Conservation (phyloP, 2,329 filamentous ascomycete species). For the Aspergillus arachidicola region DNA sequence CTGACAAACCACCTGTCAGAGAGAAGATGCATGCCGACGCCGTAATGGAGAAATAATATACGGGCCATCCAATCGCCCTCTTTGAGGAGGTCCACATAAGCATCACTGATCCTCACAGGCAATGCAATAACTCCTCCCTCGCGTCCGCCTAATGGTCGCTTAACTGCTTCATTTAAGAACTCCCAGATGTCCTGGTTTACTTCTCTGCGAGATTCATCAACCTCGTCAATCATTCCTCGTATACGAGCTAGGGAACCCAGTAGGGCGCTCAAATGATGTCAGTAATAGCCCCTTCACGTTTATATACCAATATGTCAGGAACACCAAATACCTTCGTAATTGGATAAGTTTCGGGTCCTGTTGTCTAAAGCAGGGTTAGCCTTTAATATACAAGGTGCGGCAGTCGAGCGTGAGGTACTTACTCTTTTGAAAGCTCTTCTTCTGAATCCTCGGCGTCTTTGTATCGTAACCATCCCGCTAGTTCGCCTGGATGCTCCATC, state of each 20-base stretch:
- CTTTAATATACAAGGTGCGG: background rate
- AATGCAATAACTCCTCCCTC: constrained; percentile 35
- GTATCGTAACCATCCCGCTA: constrained; percentile 30
- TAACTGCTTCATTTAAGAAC: constrained; percentile 27
- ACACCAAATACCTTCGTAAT: constrained; percentile 17
- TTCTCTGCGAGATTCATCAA: constrained; percentile 15
- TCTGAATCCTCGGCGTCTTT: constrained; percentile 13
- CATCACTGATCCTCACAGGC: constrained; percentile 32
- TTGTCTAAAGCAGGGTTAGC: constrained; percentile 2
- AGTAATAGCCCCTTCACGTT: background rate
- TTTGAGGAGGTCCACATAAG: constrained; percentile 28
- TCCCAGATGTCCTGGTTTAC: constrained; percentile 30
- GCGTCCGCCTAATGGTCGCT: constrained; percentile 30
- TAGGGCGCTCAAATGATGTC: constrained; percentile 23
- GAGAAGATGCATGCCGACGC: constrained; percentile 34
- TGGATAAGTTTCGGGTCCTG: constrained; percentile 16
- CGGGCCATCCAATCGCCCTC: constrained; percentile 35
- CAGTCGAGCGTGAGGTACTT: background rate
- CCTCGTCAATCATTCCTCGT: constrained; percentile 19
- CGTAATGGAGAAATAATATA: constrained; percentile 34
- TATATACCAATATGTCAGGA: background rate
- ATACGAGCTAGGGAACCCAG: constrained; percentile 28
- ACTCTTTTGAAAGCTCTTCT: constrained; percentile 13
- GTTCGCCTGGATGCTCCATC: constrained; percentile 24
- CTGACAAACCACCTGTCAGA: constrained; percentile 37